These are phyloP conservation scores for Rubroboletus satanas DNA, from an alignment of 768 basidiomycete genomes.

Conservation along the genomic window DNA sequence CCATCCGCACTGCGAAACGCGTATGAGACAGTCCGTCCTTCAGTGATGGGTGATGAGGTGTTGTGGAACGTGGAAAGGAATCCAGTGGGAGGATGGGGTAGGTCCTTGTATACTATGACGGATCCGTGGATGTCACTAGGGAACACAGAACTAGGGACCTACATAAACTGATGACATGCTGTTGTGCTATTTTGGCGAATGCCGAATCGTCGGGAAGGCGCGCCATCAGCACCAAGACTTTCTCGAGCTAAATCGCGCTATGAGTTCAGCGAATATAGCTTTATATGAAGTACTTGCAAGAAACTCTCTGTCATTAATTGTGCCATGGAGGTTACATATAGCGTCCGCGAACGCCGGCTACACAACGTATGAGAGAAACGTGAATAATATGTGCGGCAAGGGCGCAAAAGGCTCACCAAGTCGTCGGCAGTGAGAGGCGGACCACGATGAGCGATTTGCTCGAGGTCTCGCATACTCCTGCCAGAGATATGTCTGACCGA, in stretches of 20 bases:
- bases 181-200: slow-evolving; percentile 40
- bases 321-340: slow-evolving; percentile 38
- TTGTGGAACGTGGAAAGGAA: slow-evolving; percentile 38
- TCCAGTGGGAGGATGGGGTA: slow-evolving; percentile 66
- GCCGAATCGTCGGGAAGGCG: slow-evolving; percentile 35
- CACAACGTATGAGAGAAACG: neutral
- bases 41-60: neutral
- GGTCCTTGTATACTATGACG: slow-evolving; percentile 65
- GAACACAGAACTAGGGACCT: slow-evolving; percentile 28
- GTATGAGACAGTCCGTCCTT: slow-evolving; percentile 35
- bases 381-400: neutral
- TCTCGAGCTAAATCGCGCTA: slow-evolving; percentile 53
- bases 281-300: slow-evolving; percentile 39
- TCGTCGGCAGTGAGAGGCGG: slow-evolving; percentile 22
- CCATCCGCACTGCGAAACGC: slow-evolving; percentile 59
- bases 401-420: slow-evolving; percentile 23
- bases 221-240: slow-evolving; percentile 57
- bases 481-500: slow-evolving; percentile 4
- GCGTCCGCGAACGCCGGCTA: slow-evolving; percentile 52
- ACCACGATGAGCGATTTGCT: slow-evolving; percentile 28
- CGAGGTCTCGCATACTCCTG: slow-evolving; percentile 24
- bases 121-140: neutral
- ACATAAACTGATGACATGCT: slow-evolving; percentile 53
- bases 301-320: slow-evolving; percentile 56
- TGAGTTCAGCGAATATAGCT: slow-evolving; percentile 3